Evolutionary conservation across 2,329 filamentous ascomycete species (phyloP).

Genomic region (Anisogramma anomala): DNA sequence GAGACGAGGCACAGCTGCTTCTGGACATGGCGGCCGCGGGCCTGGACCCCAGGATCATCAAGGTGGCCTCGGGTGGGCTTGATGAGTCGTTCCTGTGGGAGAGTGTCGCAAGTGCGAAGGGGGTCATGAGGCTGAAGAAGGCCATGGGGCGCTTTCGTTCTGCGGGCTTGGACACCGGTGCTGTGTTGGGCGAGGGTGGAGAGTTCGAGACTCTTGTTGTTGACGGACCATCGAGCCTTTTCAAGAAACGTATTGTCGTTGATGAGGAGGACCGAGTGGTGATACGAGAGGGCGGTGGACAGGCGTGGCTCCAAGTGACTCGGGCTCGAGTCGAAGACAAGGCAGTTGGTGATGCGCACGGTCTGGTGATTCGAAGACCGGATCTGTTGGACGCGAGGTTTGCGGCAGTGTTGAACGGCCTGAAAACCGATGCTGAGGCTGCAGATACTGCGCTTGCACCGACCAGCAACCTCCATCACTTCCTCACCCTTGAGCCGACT

Average conservation of each 20-base stretch:
- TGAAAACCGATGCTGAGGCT: constrained; percentile 16
- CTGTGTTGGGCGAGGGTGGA: constrained; percentile 80
- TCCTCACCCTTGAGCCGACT: constrained; percentile 16
- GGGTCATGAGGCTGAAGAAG: constrained; percentile 35
- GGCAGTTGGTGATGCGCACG: constrained; percentile 12
- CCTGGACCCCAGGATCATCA: constrained; percentile 84
- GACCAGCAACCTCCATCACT: neutral
- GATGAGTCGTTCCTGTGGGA: constrained; percentile 72
- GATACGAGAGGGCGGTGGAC: constrained; percentile 62
- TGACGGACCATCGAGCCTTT: constrained; percentile 62
- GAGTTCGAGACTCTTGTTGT: constrained; percentile 92
- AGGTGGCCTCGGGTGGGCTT: constrained; percentile 83
- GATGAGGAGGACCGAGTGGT: constrained; percentile 38
- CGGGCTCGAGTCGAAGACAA: constrained; percentile 43
- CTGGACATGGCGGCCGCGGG: constrained; percentile 69
- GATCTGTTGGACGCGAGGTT: constrained; percentile 56
- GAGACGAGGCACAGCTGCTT: constrained; percentile 48
- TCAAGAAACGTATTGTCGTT: constrained; percentile 59
- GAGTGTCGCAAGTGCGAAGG: constrained; percentile 52
- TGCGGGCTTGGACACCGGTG: constrained; percentile 44
- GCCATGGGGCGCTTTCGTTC: constrained; percentile 55
- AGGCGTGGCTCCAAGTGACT: constrained; percentile 56
- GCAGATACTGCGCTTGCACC: neutral
- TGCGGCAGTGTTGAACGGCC: constrained; percentile 26
- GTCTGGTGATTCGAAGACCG: constrained; percentile 42